These are phyloP conservation scores for Pythium scleroteichum DNA, from an alignment of 352 stramenopile genomes.

Conservation along the genomic window DNA sequence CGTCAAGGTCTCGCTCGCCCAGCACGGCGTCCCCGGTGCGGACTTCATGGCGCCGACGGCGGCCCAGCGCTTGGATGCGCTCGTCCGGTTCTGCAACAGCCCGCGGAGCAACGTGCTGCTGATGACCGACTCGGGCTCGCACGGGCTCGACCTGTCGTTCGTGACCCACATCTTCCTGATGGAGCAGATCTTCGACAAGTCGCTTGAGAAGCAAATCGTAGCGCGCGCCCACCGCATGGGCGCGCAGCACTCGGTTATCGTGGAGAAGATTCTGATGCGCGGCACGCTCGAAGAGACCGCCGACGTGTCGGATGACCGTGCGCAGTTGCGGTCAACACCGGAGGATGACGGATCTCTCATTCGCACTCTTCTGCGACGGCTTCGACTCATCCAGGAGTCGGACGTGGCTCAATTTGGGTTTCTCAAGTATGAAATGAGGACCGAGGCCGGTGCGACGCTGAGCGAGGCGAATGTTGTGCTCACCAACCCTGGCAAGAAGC, in stretches of 20 bases:
- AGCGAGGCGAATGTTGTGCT: slow-evolving; percentile 2
- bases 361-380: slow-evolving; percentile 2
- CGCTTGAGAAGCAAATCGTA: slow-evolving; percentile 94
- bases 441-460: slow-evolving; percentile 3
- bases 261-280: slow-evolving; percentile 92
- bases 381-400: slow-evolving; percentile 21
- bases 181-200: slow-evolving; percentile 97
- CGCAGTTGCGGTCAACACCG: slow-evolving; percentile 3
- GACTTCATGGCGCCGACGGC: slow-evolving; percentile 60
- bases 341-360: not conserved
- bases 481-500: slow-evolving; percentile 7
- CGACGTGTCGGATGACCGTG: not conserved
- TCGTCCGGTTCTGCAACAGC: slow-evolving; percentile 59
- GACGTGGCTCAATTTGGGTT: slow-evolving; percentile 17
- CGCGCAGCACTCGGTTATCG: slow-evolving; percentile 86
- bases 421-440: slow-evolving; percentile 12
- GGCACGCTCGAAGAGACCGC: slow-evolving; percentile 83
- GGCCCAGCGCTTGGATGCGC: slow-evolving; percentile 46
- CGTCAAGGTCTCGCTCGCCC: slow-evolving; percentile 66
- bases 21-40: slow-evolving; percentile 60
- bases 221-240: slow-evolving; percentile 96
- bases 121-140: slow-evolving; percentile 92
- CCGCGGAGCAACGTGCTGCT: slow-evolving; percentile 90
- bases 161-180: slow-evolving; percentile 98
- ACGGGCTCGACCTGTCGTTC: slow-evolving; percentile 97